A percentile compares a stretch with the other conserved stretches of the same genome.
Evolutionary conservation across 139 green algal species (phyloP).

Genomic region (Closterium sp.): DNA sequence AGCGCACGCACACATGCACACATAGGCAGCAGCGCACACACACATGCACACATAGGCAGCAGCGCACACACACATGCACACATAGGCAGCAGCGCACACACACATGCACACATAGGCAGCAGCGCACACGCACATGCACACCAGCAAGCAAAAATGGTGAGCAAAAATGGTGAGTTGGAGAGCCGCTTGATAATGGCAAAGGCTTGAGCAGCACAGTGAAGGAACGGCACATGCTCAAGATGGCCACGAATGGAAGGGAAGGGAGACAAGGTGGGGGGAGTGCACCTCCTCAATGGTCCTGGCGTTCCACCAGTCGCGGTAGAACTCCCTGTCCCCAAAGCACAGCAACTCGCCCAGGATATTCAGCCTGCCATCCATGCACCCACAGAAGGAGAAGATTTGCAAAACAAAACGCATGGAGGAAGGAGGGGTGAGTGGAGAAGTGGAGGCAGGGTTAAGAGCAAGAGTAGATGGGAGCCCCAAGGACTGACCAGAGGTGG

Average conservation of each 20-base stretch:
- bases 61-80: neutral
- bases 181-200: too few species aligned
- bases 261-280: neutral
- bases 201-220: too few species aligned
- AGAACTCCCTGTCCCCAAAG: constrained; percentile 94
- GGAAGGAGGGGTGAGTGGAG: neutral
- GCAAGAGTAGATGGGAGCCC: neutral
- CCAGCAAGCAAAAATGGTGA: too few species aligned
- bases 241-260: neutral
- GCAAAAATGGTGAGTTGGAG: too few species aligned
- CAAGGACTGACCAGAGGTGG: constrained; percentile 49
- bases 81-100: neutral
- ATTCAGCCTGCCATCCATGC: constrained; percentile 68
- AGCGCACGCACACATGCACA: too few species aligned
- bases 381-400: neutral
- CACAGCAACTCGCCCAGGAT: constrained; percentile 79
- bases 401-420: neutral
- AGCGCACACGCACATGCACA: too few species aligned
- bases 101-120: neutral
- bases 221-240: too few species aligned
- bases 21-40: too few species aligned
- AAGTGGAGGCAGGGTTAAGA: neutral
- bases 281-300: constrained; percentile 64
- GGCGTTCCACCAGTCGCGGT: constrained; percentile 93
- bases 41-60: neutral